phyloP scores from a whole-genome alignment of 2,329 filamentous ascomycete species.

The Davidsoniella australis region DNA sequence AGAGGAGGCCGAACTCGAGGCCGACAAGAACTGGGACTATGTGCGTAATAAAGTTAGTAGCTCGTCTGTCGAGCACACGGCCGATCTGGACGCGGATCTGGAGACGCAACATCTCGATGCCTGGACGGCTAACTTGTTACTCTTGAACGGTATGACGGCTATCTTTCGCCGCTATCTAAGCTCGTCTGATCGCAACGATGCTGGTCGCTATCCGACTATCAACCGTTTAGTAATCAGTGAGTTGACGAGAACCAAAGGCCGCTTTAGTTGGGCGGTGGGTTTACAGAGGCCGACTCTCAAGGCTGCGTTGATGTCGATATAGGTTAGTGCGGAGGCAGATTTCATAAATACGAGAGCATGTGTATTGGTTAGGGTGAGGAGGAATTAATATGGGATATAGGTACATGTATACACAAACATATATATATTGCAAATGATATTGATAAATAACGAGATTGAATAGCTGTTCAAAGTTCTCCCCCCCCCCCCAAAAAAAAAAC shows the following conservation, averaged over 20 bases:
- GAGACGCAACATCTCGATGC: constrained; percentile 6
- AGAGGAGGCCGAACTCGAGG: not conserved
- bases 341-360: too few species aligned
- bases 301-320: too few species aligned
- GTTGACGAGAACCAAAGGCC: constrained; percentile 4
- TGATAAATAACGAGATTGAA: not conserved
- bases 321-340: too few species aligned
- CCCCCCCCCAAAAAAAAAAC: too few species aligned
- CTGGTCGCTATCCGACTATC: constrained; percentile 5
- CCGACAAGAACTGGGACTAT: constrained; percentile 6
- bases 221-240: constrained; percentile 3
- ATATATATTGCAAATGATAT: too few species aligned
- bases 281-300: not conserved
- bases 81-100: not conserved
- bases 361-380: too few species aligned
- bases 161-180: constrained; percentile 4
- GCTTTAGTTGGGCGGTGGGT: constrained; percentile 5
- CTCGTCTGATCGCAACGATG: constrained; percentile 3
- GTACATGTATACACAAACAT: too few species aligned
- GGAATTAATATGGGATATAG: too few species aligned
- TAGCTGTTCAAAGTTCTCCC: not conserved
- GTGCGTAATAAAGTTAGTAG: not conserved
- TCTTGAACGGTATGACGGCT: constrained; percentile 1
- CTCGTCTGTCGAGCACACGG: not conserved
- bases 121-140: constrained; percentile 6